phyloP scores from a whole-genome alignment of 1,139 yeast genomes.

The Taphrina pruni region DNA sequence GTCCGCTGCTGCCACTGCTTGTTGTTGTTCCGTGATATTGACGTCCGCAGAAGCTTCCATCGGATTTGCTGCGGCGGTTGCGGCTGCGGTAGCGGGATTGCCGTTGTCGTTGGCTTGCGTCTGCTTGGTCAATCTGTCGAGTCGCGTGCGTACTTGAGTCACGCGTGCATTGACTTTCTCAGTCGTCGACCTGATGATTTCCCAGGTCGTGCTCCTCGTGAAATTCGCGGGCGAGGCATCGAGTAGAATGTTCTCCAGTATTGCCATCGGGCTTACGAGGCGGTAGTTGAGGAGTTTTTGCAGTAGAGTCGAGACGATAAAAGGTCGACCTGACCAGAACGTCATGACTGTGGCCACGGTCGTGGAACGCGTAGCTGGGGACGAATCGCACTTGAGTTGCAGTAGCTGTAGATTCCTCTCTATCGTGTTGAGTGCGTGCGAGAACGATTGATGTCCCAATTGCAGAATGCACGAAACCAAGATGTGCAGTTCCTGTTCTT shows the following conservation, averaged over 20 bases:
- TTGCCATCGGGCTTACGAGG: constrained; percentile 48
- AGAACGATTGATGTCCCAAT: constrained; percentile 86
- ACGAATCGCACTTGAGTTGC: constrained; percentile 55
- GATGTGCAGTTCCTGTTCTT: constrained; percentile 50
- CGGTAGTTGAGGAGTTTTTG: constrained; percentile 59
- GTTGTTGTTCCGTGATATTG: background rate
- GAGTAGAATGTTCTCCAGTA: constrained; percentile 46
- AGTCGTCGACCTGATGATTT: constrained; percentile 45
- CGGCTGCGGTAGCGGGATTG: background rate
- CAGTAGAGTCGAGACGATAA: constrained; percentile 59
- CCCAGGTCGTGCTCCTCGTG: constrained; percentile 46
- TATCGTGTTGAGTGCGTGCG: constrained; percentile 79
- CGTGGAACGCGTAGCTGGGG: constrained; percentile 55
- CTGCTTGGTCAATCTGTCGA: constrained; percentile 32
- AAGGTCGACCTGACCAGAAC: constrained; percentile 62
- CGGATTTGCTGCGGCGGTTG: background rate
- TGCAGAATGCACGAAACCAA: constrained; percentile 75
- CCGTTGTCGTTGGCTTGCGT: constrained; percentile 9
- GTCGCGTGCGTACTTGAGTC: constrained; percentile 41
- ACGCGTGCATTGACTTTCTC: constrained; percentile 44
- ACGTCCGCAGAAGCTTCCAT: background rate
- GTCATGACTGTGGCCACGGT: constrained; percentile 51
- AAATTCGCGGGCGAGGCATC: constrained; percentile 38
- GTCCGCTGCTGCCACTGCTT: too few species aligned
- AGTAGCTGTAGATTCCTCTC: constrained; percentile 63